Conservation (phyloP, 805 yeast genomes). For the Lipomyces mesembrius region DNA sequence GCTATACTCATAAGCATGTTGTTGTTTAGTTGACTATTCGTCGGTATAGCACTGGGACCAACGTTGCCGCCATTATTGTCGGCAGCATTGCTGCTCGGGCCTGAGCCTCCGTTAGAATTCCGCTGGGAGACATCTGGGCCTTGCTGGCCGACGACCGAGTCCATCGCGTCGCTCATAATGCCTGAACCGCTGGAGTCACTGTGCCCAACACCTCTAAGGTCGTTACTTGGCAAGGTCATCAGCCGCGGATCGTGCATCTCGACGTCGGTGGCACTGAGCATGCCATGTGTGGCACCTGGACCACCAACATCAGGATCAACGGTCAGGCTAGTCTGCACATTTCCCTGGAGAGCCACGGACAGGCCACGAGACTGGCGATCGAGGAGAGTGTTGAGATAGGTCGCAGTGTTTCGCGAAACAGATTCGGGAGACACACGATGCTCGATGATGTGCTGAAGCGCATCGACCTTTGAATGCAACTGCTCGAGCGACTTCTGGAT, state of each 20-base stretch:
- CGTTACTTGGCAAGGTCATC: conserved; percentile 15
- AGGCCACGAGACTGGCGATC: conserved; percentile 15
- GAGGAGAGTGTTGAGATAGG: conserved; percentile 14
- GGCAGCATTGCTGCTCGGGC: conserved; percentile 1
- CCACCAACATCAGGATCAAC: conserved; percentile 20
- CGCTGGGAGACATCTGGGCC: not conserved
- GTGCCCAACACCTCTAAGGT: conserved; percentile 1
- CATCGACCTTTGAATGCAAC: conserved; percentile 42
- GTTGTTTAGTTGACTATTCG: conserved; percentile 17
- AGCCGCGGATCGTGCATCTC: conserved; percentile 35
- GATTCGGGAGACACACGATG: conserved; percentile 17
- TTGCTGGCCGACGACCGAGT: conserved; percentile 1
- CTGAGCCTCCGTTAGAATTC: not conserved
- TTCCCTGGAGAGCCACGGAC: not conserved
- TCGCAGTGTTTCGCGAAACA: conserved; percentile 16
- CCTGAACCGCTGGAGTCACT: conserved; percentile 2
- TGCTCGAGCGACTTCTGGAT: conserved; percentile 38
- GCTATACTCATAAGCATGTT: conserved; percentile 20
- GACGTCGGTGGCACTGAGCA: conserved; percentile 21
- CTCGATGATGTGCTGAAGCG: conserved; percentile 39
- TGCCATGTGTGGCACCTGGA: conserved; percentile 15
- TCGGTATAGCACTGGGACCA: not conserved
- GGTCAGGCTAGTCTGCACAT: conserved; percentile 5
- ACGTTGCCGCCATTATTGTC: conserved; percentile 1
- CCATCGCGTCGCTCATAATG: conserved; percentile 11